phyloP scores from a whole-genome alignment of 2,329 filamentous ascomycete species.

The Claviceps fusiformis region DNA sequence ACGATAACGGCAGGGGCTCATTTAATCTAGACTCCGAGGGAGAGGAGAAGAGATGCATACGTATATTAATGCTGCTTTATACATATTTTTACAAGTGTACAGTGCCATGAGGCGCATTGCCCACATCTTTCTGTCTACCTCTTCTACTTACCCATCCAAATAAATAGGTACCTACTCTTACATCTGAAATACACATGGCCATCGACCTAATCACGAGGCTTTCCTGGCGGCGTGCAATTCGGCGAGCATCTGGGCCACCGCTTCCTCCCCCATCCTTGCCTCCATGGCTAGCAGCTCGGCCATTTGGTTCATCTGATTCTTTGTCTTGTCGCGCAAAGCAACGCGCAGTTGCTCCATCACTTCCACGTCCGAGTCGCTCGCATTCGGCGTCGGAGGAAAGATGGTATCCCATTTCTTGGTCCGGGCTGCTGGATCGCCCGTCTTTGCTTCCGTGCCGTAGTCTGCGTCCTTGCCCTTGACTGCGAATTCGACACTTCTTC shows the following conservation, averaged over 20 bases:
- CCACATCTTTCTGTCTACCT: background rate
- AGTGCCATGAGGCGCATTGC: background rate
- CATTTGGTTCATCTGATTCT: constrained; percentile 16
- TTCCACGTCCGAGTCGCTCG: constrained; percentile 13
- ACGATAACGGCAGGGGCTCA: too few relatives aligned
- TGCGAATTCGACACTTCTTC: constrained; percentile 51
- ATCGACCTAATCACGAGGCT: background rate
- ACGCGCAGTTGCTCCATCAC: constrained; percentile 8
- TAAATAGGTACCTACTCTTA: background rate
- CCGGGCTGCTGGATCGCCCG: constrained; percentile 15
- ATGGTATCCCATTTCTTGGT: constrained; percentile 27
- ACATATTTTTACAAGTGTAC: too few relatives aligned
- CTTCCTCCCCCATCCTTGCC: constrained; percentile 14
- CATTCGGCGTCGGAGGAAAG: constrained; percentile 33
- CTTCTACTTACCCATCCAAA: background rate
- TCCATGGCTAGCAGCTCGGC: constrained; percentile 16
- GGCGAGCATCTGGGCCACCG: constrained; percentile 11
- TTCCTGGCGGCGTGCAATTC: constrained; percentile 6
- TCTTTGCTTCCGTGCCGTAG: constrained; percentile 43
- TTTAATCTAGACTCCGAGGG: too few relatives aligned
- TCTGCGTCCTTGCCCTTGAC: constrained; percentile 47
- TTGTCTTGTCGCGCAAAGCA: constrained; percentile 9
- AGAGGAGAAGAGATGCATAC: background rate
- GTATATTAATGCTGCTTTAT: too few relatives aligned
- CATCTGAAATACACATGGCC: background rate